These are phyloP conservation scores for Hepatocystis sp. DNA, from an alignment of 169 alveolate genomes.

Conservation along the genomic window DNA sequence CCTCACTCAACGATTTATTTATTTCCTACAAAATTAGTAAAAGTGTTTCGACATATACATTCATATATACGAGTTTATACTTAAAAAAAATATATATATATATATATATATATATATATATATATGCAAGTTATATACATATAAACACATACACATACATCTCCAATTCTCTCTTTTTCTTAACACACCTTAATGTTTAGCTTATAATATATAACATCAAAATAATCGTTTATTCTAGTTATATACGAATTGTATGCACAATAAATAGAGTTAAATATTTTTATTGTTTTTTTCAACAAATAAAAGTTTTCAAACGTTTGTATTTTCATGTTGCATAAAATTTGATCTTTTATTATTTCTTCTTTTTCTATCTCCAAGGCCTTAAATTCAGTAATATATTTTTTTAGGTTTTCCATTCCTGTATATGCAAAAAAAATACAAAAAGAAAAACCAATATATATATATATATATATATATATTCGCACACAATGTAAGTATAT, in stretches of 20 bases:
- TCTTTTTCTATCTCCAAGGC: slow-evolving; percentile 55
- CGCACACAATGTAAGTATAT: no score
- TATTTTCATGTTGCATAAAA: slow-evolving; percentile 72
- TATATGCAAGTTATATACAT: neutral
- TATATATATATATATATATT: no score
- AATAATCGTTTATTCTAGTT: slow-evolving; percentile 59
- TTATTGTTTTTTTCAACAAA: slow-evolving; percentile 57
- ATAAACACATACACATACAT: neutral
- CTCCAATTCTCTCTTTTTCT: neutral
- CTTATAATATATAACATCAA: slow-evolving; percentile 64
- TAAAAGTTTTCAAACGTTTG: slow-evolving; percentile 52
- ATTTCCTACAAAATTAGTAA: slow-evolving; percentile 23
- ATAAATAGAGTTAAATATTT: slow-evolving; percentile 65
- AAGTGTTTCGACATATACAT: neutral
- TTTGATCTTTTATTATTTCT: slow-evolving; percentile 73
- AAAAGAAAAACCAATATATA: no score
- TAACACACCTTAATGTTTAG: slow-evolving; percentile 51
- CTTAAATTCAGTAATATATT: slow-evolving; percentile 64
- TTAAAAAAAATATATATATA: neutral
- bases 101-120: neutral
- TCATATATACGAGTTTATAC: neutral
- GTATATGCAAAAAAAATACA: neutral
- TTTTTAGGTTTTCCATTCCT: slow-evolving; percentile 71
- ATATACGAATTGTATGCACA: slow-evolving; percentile 52
- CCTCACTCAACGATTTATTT: slow-evolving; percentile 68